Evolutionary conservation across 768 basidiomycete genomes (phyloP), one percentile per base, ranked within the genome.

Genomic region (Tylopilus sp.): DNA sequence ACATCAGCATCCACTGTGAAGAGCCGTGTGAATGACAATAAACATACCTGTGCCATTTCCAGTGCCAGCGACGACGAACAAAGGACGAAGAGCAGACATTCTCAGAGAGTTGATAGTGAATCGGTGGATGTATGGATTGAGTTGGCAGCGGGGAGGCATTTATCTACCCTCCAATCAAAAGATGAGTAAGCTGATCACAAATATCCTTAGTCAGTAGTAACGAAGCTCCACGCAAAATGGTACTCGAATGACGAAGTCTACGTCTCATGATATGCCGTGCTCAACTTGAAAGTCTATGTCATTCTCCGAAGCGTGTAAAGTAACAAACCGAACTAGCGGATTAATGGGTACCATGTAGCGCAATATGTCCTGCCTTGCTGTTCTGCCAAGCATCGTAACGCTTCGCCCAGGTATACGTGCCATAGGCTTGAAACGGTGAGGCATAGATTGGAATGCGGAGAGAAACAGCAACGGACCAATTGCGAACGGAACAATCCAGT

Each of bases 291-390:
- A 26, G 41, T 63, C 58, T 60, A 60, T 57, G 50, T 53, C 43
- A 50, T 59, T 50, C 33, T 57, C 36, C 50, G 42, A 45, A 46
- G 35, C 44, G 21, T 40, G 13, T 50, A 46, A 40, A 26, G 47
- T 53, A 53, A 62, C 55, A 50, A 44, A 10, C 28, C 28, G 28
- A 8, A 28, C 28, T 55, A 55, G 40, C 28, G 18, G 28, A 51
- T 62, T 36, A 66, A 35, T 66, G 62, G 3, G 59, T 44, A 33
- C 61, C 66, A 40, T 69, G 67, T n/a, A 69, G 40, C 6, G 83
- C 85, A 53, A 85, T 60, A 59, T 89, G 88, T 30, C 83, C 89
- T n/a, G 81, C 88, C 72, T 91, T 91, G 77, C 84, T 87, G 68
- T 88, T 85, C 62, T 81, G 74, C 74, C 75, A 87, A 31, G 70